phyloP scores from a whole-genome alignment of 2,329 filamentous ascomycete species.

The Fusarium agapanthi region DNA sequence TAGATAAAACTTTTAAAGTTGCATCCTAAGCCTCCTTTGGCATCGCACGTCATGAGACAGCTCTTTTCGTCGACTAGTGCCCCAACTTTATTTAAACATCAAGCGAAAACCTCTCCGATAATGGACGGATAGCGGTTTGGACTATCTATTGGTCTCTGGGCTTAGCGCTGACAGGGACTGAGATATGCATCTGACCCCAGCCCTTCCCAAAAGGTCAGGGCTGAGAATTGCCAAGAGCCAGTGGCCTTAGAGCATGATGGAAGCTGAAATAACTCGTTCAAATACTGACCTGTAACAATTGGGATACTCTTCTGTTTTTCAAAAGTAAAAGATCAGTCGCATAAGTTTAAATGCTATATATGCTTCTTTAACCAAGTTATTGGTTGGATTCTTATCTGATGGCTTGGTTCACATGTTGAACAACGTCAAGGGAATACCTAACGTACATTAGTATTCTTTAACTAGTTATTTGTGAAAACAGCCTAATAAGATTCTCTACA shows the following conservation, averaged over 20 bases:
- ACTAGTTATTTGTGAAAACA: no score
- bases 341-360: background rate
- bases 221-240: background rate
- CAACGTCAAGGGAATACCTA: background rate
- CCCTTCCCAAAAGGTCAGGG: background rate
- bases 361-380: background rate
- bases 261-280: background rate
- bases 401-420: background rate
- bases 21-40: background rate
- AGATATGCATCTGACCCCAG: background rate
- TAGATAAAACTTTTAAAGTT: no score
- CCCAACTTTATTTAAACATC: background rate
- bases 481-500: accelerated
- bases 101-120: background rate
- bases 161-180: background rate
- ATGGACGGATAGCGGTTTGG: background rate
- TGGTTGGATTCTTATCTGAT: background rate
- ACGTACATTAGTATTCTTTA: background rate
- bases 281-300: background rate
- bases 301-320: background rate
- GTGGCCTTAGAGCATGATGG: accelerated
- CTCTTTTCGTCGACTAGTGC: background rate
- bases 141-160: background rate
- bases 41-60: background rate
- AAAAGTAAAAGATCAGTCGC: background rate